Conservation (phyloP, 2,329 filamentous ascomycete species). For the Fusarium proliferatum region DNA sequence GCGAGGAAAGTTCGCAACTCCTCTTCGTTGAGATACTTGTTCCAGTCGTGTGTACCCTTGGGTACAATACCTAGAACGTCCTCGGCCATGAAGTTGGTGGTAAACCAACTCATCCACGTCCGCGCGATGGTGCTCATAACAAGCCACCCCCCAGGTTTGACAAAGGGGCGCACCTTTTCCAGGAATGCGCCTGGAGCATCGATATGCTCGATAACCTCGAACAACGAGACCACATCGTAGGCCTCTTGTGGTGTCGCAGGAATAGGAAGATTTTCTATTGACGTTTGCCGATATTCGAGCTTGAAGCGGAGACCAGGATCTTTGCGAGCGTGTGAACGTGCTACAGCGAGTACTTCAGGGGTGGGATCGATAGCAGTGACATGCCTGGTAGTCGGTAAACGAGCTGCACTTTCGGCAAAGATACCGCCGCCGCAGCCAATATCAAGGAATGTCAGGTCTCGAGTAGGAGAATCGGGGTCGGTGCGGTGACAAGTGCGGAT, state of each 20-base stretch:
- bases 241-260: conserved; percentile 54
- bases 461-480: conserved; percentile 54
- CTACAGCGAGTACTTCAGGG: conserved; percentile 77
- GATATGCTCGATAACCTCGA: conserved; percentile 97
- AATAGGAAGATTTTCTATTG: conserved; percentile 75
- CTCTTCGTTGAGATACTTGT: conserved; percentile 89
- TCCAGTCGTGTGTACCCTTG: conserved; percentile 94
- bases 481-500: conserved; percentile 76
- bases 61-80: conserved; percentile 89
- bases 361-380: conserved; percentile 86
- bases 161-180: conserved; percentile 75
- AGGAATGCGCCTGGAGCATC: conserved; percentile 80
- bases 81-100: conserved; percentile 93
- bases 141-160: conserved; percentile 92
- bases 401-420: conserved; percentile 88
- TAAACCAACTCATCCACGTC: conserved; percentile 88
- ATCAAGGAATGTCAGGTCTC: conserved; percentile 79
- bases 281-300: conserved; percentile 79
- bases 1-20: conserved; percentile 74
- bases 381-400: conserved; percentile 68
- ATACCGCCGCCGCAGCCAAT: conserved; percentile 97
- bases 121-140: conserved; percentile 92
- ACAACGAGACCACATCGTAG: conserved; percentile 86
- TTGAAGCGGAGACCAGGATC: conserved; percentile 75
- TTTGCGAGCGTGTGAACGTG: conserved; percentile 76